Conservation (phyloP, 2,329 filamentous ascomycete genomes). For the Aspergillus hiratsukae region DNA sequence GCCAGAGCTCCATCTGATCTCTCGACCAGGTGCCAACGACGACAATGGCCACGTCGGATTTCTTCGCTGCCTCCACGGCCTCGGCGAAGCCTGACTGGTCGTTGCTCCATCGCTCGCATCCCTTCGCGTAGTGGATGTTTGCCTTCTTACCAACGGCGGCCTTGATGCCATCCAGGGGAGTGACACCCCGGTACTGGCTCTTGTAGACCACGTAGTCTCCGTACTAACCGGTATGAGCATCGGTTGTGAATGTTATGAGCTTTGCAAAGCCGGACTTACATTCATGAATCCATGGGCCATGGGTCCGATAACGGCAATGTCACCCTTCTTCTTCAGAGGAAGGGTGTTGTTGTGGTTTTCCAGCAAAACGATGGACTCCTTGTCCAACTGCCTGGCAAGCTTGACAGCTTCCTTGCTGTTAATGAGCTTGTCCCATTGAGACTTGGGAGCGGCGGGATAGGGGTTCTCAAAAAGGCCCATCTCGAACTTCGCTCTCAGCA, state of each 20-base stretch:
- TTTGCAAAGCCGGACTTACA: conserved; percentile 40
- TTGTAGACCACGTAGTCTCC: conserved; percentile 69
- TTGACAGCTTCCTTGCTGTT: conserved; percentile 57
- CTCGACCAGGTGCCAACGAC: conserved; percentile 72
- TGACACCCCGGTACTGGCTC: conserved; percentile 62
- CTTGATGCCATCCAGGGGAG: conserved; percentile 65
- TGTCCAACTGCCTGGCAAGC: conserved; percentile 59
- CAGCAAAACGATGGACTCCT: conserved; percentile 59
- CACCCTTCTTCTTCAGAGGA: conserved; percentile 59
- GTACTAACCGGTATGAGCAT: conserved; percentile 43
- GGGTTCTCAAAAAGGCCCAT: conserved; percentile 69
- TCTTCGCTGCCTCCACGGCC: conserved; percentile 61
- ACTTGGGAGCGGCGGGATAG: conserved; percentile 55
- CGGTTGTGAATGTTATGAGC: not conserved
- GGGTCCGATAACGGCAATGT: conserved; percentile 68
- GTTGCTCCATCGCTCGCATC: conserved; percentile 68
- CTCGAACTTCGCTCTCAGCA: conserved; percentile 64
- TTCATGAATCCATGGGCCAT: conserved; percentile 71
- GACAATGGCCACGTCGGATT: conserved; percentile 67
- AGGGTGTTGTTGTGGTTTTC: conserved; percentile 55
- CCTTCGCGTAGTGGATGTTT: conserved; percentile 62
- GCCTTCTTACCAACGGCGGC: conserved; percentile 53
- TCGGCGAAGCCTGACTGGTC: conserved; percentile 64
- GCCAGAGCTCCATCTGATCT: conserved; percentile 68
- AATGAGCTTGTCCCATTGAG: conserved; percentile 55